phyloP scores from a whole-genome alignment of 768 basidiomycete species.

The Panus rudis region DNA sequence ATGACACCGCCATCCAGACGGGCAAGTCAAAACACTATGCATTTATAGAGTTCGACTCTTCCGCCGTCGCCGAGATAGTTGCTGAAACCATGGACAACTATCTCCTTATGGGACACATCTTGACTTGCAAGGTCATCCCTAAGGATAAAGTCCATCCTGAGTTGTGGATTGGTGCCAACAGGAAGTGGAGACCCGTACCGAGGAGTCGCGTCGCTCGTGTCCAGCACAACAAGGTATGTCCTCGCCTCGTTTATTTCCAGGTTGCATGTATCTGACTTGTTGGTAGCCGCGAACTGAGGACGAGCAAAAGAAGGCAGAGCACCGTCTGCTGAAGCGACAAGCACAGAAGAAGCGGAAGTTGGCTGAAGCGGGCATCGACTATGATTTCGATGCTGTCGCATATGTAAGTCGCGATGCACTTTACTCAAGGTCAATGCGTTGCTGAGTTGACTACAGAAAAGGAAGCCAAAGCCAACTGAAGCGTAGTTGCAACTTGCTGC shows the following conservation, averaged over 20 bases:
- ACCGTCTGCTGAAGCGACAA: constrained; percentile 71
- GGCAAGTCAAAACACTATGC: constrained; percentile 96
- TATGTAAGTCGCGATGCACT: constrained; percentile 63
- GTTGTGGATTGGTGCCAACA: constrained; percentile 95
- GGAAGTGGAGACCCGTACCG: constrained; percentile 80
- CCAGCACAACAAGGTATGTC: constrained; percentile 74
- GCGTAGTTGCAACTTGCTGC: constrained; percentile 7
- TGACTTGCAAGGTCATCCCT: constrained; percentile 86
- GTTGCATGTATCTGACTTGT: not conserved
- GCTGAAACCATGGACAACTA: constrained; percentile 99
- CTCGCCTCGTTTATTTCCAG: not conserved
- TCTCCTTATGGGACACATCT: constrained; percentile 87
- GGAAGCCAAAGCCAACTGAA: constrained; percentile 25
- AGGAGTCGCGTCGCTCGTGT: constrained; percentile 60
- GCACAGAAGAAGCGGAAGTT: constrained; percentile 72
- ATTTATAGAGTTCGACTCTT: constrained; percentile 90
- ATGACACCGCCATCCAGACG: constrained; percentile 45
- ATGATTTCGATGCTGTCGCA: constrained; percentile 73
- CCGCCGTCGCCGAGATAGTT: constrained; percentile 87
- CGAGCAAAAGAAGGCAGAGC: constrained; percentile 56
- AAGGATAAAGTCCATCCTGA: constrained; percentile 87
- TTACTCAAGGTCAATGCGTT: not conserved
- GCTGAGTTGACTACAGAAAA: constrained; percentile 22
- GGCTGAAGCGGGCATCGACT: constrained; percentile 75
- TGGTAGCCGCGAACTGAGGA: constrained; percentile 65